Base-by-base conservation (phyloP, 225 moss, liverwort and hornwort species). In the Antitrichia curtipendula region DNA sequence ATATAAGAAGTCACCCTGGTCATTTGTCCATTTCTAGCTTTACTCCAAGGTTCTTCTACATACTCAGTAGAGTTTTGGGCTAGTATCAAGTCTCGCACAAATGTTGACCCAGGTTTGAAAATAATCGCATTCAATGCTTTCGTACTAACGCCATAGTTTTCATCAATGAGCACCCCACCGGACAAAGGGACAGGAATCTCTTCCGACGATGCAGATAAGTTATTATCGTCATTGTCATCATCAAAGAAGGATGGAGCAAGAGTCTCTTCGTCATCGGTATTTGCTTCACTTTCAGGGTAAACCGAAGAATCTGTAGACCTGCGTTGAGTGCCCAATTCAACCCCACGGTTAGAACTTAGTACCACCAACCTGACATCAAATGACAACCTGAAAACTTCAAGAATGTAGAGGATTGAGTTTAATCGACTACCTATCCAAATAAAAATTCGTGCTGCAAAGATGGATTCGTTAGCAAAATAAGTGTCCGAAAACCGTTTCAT, bases 1-100 rank as follows among this genome's bases (percentile, higher is more conserved):
- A 89, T 91, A 87, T 91, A 96, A 25, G 82, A 84, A 52, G 93
- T 61, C 17, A 63, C 83, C 88, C 96, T 92, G 63, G 87, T 93
- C 87, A 96, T 92, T 25, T 87, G 85, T 64, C 93, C 96, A 66
- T 83, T 86, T 61, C 85, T 90, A 66, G 45, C 80, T 91, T 93
- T 96, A 68, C 90, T 96, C 97, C 97, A 97, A 41, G 94, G 95
- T 60, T 89, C 93, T 87, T 93, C 91, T 41, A 86, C 78, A 86
- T 93, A 93, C 59, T 97, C 96, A 22, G 90, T 95, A 50, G 97
- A 94, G 18, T 92, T 97, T 75, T 96, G 96, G 19, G 90, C 82
- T 19, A 88, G 85, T 31, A 84, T 60, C 57, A 94, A 73, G 41
- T 97, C 95, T 86, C 86, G 91, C 36, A 85, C 83, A 85, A 97